Evolutionary conservation across 495 filamentous ascomycete species (phyloP), one percentile per base, ranked within the genome.

Genomic region (Daldinia bambusicola): DNA sequence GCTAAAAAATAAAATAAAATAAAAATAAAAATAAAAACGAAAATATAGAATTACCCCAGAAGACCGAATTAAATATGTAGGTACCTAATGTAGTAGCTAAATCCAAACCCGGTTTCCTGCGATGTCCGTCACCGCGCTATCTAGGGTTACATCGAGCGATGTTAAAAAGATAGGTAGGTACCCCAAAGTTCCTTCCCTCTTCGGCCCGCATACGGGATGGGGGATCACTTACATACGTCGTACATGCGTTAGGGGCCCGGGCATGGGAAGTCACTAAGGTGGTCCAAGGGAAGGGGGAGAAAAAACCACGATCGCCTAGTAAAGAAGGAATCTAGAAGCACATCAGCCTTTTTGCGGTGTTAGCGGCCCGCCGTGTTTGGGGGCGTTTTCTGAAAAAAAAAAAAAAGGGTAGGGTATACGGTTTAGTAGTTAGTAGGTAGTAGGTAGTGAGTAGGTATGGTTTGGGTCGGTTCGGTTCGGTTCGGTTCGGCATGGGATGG

Each of bases 301-400:
- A 34, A 40, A 30, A 14, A 52, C 16, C 22, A 22, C 7, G n/a
- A n/a, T n/a, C n/a, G 26, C 26, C 26, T 26, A 26, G 26, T 3
- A 26, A 26, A 26, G 26, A 51, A 12, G 4, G 5, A 52, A 53
- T 26, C 50, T 32, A 53, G 50, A 32, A 53, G 22, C 26, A 53
- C 50, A 53, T 53, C 50, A 31, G 26, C 26, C 50, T 30, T 32
- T 32, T 52, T 53, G 16, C 12, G 50, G 50, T 53, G n/a, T 53
- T 66, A 65, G 62, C 68, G 68, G 68, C 68, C 63, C 68, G 68
- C 63, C 55, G 58, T 62, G 7, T 53, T 16, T 26, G 26, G 50
- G 50, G 43, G 58, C 56, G 34, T 36, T 51, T 26, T 41, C 43
- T 18, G 7, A 14, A 22, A 45, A 31, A 14, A 56, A 62, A 51